phyloP scores from a whole-genome alignment of 805 yeast genomes.

The Yarrowia alimentaria region DNA sequence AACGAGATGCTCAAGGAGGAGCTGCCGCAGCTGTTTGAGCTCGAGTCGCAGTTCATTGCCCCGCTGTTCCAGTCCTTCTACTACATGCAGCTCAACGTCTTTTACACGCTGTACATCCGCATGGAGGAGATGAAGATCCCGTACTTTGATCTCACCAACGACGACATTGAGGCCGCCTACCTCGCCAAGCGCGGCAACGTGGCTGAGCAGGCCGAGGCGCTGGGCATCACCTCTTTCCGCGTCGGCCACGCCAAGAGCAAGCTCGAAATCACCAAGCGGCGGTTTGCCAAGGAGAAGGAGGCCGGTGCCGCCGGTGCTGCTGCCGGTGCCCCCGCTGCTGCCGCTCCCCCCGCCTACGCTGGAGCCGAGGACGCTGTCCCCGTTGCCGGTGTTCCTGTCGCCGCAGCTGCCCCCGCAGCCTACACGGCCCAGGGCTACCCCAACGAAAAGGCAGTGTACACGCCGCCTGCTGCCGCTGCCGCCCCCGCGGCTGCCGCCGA shows the following conservation, averaged over 20 bases:
- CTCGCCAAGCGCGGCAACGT: slow-evolving; percentile 80
- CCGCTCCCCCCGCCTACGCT: slow-evolving; percentile 40
- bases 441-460: slow-evolving; percentile 35
- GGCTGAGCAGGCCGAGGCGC: slow-evolving; percentile 83
- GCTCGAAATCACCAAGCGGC: slow-evolving; percentile 76
- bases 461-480: slow-evolving; percentile 37
- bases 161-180: slow-evolving; percentile 79
- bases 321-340: slow-evolving; percentile 41
- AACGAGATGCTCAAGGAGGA: slow-evolving; percentile 92
- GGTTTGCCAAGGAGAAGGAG: slow-evolving; percentile 45
- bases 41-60: slow-evolving; percentile 88
- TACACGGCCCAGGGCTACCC: slow-evolving; percentile 36
- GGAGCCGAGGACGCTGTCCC: slow-evolving; percentile 37
- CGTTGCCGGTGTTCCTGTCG: slow-evolving; percentile 32
- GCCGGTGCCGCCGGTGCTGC: slow-evolving; percentile 6
- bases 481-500: slow-evolving; percentile 32
- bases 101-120: slow-evolving; percentile 83
- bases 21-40: slow-evolving; percentile 78
- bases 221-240: slow-evolving; percentile 88
- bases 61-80: slow-evolving; percentile 93
- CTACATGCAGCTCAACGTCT: slow-evolving; percentile 96
- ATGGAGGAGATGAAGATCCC: slow-evolving; percentile 98
- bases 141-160: slow-evolving; percentile 73
- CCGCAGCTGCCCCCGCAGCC: slow-evolving; percentile 35
- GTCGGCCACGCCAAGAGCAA: slow-evolving; percentile 83